phyloP scores from a whole-genome alignment of 257 asterid genomes.

The Nicotiana obtusifolia region DNA sequence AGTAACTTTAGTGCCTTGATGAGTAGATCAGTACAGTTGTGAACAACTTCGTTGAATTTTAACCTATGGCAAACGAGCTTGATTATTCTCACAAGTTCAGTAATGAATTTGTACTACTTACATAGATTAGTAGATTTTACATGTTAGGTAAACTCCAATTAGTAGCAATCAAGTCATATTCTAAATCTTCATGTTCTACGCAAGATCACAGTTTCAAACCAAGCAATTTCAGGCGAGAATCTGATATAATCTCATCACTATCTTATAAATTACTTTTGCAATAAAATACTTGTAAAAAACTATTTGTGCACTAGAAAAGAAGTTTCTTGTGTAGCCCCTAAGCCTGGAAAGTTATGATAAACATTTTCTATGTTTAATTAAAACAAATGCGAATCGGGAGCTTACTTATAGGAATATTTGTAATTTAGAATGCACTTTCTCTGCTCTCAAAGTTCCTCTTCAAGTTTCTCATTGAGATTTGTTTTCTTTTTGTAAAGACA shows the following conservation, averaged over 20 bases:
- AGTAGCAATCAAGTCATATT: neutral
- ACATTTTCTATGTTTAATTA: neutral
- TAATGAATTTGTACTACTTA: neutral
- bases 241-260: neutral
- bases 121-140: neutral
- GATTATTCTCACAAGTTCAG: neutral
- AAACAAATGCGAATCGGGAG: neutral
- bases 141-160: neutral
- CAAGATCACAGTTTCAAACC: neutral
- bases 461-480: neutral
- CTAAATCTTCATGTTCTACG: neutral
- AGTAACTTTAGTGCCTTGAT: no score
- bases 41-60: no score
- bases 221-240: neutral
- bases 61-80: neutral
- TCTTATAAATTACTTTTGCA: neutral
- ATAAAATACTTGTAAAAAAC: neutral
- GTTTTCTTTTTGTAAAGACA: constrained; percentile 26
- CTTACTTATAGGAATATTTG: neutral
- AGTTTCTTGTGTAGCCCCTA: neutral
- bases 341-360: neutral
- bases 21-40: no score
- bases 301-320: neutral
- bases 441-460: neutral
- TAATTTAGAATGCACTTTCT: neutral